Evolutionary conservation across 257 asterid genomes (phyloP), one percentile per base, ranked within the genome.

Genomic region (Ilex aquifolium): DNA sequence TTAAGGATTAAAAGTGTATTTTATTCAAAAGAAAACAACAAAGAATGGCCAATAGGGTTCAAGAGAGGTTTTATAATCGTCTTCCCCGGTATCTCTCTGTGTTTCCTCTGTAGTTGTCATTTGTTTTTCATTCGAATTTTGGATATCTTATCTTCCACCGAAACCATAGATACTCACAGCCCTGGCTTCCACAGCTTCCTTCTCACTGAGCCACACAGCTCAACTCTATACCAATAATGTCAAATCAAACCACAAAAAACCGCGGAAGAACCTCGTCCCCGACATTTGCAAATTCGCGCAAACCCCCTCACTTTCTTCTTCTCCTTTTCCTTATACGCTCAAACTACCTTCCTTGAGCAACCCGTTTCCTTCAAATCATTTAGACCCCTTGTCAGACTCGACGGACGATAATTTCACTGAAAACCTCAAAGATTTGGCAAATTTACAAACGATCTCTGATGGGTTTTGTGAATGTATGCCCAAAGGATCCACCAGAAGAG

Each of bases 101-200:
- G 31, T 56, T 60, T 42, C 62, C 55, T 36, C 42, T 36, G 5
- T 8, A 36, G 42, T 36, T 36, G 7, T 36, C 42, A 36, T 8
- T 36, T 0, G 42, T 36, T 36, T 36, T 36, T 36, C 8, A 8
- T 36, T 36, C 7, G 5, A 4, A 8, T 8, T 36, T 4, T 36
- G 42, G 11, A 1, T 46, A 46, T 7, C 13, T 10, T 46, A 14
- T 46, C 52, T 46, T 2, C 52, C 52, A 46, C 10, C 52, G n/a
- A 46, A 58, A 31, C 65, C 55, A 49, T 48, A 72, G 71, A 29
- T 54, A 21, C 69, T 74, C 21, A 31, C 48, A 50, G 54, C 69
- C 15, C 74, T 88, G 96, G 95, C 95, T 77, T 86, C 95, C 13
- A 73, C 95, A n/a, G 74, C 83, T 57, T 74, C 78, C 44, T 76